Evolutionary conservation across 1,284 basidiomycete genomes (phyloP).

Genomic region (Fomitiporia mediterranea): DNA sequence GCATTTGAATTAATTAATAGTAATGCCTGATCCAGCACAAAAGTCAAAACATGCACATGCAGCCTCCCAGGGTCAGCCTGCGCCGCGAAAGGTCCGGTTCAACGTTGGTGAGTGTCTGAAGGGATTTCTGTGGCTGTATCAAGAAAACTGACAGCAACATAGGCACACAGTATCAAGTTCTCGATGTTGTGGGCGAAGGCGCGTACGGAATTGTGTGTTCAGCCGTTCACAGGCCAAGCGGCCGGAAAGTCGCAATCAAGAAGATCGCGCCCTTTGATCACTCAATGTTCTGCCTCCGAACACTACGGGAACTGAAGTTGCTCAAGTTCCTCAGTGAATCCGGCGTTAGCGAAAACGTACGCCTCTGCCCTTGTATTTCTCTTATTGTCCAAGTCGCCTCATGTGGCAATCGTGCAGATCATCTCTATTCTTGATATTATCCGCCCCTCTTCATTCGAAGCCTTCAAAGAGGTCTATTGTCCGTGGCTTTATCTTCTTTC

Average conservation of each 20-base stretch:
- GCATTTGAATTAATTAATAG: not conserved
- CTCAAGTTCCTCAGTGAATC: constrained; percentile 89
- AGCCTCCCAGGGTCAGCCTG: constrained; percentile 56
- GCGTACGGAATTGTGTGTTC: constrained; percentile 89
- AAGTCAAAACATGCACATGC: constrained; percentile 62
- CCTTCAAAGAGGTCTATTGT: constrained; percentile 92
- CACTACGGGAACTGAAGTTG: constrained; percentile 82
- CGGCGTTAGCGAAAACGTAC: constrained; percentile 88
- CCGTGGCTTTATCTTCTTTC: constrained; percentile 30
- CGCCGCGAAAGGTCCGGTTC: constrained; percentile 86
- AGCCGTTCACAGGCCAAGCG: constrained; percentile 76
- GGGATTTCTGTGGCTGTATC: constrained; percentile 10
- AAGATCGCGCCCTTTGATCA: constrained; percentile 93
- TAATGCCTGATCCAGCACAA: constrained; percentile 4
- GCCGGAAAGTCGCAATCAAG: constrained; percentile 84
- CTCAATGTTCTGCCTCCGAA: constrained; percentile 86
- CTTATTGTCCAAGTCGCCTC: constrained; percentile 12
- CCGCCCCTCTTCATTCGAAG: constrained; percentile 82
- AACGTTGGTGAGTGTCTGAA: constrained; percentile 85
- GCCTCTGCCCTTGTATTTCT: constrained; percentile 29
- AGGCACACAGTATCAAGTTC: constrained; percentile 82
- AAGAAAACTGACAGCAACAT: not conserved
- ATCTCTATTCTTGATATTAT: constrained; percentile 95
- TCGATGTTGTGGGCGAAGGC: constrained; percentile 88
- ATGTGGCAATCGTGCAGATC: constrained; percentile 50